phyloP scores from a whole-genome alignment of 2,329 filamentous ascomycete genomes.

The Colletotrichum lentis region DNA sequence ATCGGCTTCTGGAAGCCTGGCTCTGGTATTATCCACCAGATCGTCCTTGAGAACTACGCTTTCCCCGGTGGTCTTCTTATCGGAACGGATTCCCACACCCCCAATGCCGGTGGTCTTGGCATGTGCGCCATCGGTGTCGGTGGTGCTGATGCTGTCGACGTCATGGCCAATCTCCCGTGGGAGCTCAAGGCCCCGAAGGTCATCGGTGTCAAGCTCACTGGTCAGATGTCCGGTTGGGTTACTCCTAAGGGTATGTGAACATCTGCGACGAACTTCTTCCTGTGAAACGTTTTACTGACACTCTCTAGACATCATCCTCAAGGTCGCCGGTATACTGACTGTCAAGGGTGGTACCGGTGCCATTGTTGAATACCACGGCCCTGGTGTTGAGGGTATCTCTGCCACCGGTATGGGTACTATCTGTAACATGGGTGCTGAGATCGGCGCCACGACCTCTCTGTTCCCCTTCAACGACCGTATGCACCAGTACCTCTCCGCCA shows the following conservation, averaged over 20 bases:
- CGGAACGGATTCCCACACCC: constrained; percentile 97
- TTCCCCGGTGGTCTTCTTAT: constrained; percentile 98
- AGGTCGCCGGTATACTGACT: constrained; percentile 95
- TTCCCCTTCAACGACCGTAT: constrained; percentile 99
- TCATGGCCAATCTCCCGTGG: constrained; percentile 97
- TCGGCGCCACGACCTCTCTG: constrained; percentile 87
- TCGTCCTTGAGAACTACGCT: constrained; percentile 97
- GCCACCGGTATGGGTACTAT: constrained; percentile 91
- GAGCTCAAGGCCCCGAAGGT: constrained; percentile 98
- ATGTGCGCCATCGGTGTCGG: constrained; percentile 96
- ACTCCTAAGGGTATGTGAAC: constrained; percentile 79
- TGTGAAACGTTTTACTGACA: not conserved
- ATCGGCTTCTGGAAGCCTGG: constrained; percentile 99
- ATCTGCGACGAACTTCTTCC: not conserved
- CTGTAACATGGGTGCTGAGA: constrained; percentile 75
- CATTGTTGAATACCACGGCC: constrained; percentile 79
- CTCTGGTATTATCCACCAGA: constrained; percentile 99
- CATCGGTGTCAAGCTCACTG: constrained; percentile 95
- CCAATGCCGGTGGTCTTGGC: constrained; percentile 94
- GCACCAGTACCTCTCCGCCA: constrained; percentile 93
- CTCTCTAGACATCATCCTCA: constrained; percentile 84
- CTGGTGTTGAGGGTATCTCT: constrained; percentile 77
- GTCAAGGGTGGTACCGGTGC: constrained; percentile 97
- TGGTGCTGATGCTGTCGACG: constrained; percentile 97
- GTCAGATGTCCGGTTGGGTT: constrained; percentile 88